Conservation (phyloP, 2,329 filamentous ascomycete species). For the Alternaria gaisen region DNA sequence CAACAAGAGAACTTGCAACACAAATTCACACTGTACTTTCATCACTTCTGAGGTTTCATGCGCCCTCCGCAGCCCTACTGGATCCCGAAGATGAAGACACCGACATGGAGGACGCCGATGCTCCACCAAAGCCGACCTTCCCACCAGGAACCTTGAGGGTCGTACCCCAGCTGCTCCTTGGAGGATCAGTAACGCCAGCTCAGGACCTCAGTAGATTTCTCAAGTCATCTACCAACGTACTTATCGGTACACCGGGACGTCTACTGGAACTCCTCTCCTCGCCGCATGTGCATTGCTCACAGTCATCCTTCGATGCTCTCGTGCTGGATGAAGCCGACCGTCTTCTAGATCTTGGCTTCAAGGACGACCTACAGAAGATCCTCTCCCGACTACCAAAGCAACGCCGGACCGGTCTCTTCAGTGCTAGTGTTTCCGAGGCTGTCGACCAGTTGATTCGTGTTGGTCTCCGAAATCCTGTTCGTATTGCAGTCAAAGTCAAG, state of each 20-base stretch:
- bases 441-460: constrained; percentile 92
- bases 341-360: constrained; percentile 91
- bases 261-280: constrained; percentile 87
- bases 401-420: constrained; percentile 90
- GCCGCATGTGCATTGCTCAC: constrained; percentile 84
- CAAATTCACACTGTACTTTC: constrained; percentile 87
- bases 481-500: constrained; percentile 92
- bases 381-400: constrained; percentile 88
- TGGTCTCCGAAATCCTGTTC: constrained; percentile 91
- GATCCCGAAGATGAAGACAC: constrained; percentile 60
- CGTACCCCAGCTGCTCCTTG: constrained; percentile 80
- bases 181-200: constrained; percentile 80
- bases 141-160: constrained; percentile 65
- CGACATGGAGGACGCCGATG: constrained; percentile 52
- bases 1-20: constrained; percentile 88
- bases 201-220: constrained; percentile 89
- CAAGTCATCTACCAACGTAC: constrained; percentile 82
- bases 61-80: constrained; percentile 74
- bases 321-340: constrained; percentile 96
- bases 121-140: constrained; percentile 50
- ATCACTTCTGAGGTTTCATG: constrained; percentile 83
- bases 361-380: constrained; percentile 87
- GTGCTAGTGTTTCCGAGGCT: constrained; percentile 93
- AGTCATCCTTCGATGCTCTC: constrained; percentile 89
- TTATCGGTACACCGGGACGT: constrained; percentile 90